phyloP scores from a whole-genome alignment of 208 protist species.

The Acanthamoeba royreba region DNA sequence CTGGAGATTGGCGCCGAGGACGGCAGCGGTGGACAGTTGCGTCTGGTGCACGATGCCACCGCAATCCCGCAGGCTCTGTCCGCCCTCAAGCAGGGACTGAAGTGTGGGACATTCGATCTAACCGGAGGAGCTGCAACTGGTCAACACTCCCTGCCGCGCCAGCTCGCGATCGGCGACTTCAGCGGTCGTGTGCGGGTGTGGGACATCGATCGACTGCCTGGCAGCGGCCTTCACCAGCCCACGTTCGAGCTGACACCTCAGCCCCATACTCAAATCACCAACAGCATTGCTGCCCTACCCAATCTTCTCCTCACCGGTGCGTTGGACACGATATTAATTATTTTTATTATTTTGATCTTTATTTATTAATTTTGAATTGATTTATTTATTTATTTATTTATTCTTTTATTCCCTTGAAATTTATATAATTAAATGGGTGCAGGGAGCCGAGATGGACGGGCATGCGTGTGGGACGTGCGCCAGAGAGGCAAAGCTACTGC shows the following conservation, averaged over 20 bases:
- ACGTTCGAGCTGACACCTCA: not conserved
- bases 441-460: not conserved
- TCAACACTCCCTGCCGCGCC: not conserved
- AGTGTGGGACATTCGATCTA: not conserved
- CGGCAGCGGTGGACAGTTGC: not conserved
- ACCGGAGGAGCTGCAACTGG: not conserved
- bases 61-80: not conserved
- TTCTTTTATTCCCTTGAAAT: too few species aligned
- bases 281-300: not conserved
- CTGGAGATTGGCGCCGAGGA: not conserved
- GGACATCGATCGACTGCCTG: not conserved
- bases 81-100: not conserved
- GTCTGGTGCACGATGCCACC: not conserved
- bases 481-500: not conserved
- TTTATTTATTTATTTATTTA: too few species aligned
- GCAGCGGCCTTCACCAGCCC: not conserved
- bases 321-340: too few species aligned
- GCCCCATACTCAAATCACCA: not conserved
- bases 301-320: not conserved
- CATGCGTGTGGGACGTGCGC: conserved; percentile 9
- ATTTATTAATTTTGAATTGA: too few species aligned
- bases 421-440: too few species aligned
- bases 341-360: not conserved
- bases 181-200: not conserved
- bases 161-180: not conserved